Conservation (phyloP, 257 asterid species). For the Craterostigma plantagineum region DNA sequence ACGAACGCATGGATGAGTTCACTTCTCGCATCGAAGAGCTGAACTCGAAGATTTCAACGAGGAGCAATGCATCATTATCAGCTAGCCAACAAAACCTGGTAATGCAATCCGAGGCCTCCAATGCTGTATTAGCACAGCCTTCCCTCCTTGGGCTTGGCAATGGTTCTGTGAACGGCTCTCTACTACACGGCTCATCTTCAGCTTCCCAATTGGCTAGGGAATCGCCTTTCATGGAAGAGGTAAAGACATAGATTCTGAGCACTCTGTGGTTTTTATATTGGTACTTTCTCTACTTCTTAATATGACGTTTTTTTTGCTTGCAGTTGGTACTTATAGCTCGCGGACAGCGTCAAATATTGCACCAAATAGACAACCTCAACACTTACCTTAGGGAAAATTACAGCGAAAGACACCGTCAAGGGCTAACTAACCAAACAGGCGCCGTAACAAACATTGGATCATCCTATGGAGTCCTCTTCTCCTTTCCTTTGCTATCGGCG, state of each 20-base stretch:
- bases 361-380: constrained; percentile 73
- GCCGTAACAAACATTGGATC: constrained; percentile 17
- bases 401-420: constrained; percentile 43
- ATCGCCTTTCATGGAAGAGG: constrained; percentile 81
- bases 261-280: too few species aligned
- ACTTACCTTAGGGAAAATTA: constrained; percentile 37
- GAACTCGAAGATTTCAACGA: constrained; percentile 41
- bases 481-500: constrained; percentile 51
- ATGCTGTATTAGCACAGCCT: constrained; percentile 30
- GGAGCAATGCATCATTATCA: constrained; percentile 22
- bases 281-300: too few species aligned
- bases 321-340: constrained; percentile 63
- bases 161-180: constrained; percentile 42
- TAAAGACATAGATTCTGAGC: too few species aligned
- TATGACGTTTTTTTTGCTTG: too few species aligned
- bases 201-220: constrained; percentile 73
- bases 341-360: constrained; percentile 75
- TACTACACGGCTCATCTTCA: constrained; percentile 54
- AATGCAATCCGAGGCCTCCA: constrained; percentile 58
- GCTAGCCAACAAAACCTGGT: constrained; percentile 73
- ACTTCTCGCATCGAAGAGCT: constrained; percentile 80
- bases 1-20: constrained; percentile 93
- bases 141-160: constrained; percentile 46
- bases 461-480: constrained; percentile 31
- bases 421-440: constrained; percentile 14